Base-by-base conservation (phyloP, 2,329 filamentous ascomycete species). In the Fusarium devonianum region DNA sequence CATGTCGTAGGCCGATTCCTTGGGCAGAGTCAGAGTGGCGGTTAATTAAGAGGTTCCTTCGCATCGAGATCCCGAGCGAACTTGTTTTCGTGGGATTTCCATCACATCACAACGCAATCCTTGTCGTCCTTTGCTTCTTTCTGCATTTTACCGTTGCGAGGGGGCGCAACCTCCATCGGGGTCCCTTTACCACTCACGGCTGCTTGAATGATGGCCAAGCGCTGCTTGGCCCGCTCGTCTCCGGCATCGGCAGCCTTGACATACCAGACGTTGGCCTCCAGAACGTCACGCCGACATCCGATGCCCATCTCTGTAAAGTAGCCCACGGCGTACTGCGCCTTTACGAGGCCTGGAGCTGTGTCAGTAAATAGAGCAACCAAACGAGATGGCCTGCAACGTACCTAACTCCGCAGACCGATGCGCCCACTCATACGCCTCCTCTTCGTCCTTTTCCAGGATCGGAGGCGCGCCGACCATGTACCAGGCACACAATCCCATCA, bases 271-370 rank as follows among this genome's bases (percentile, higher is more conserved):
- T 99, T 99, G 62, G 94, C 93, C 71, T 97, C 92, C 32, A 99
- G 82, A n/a, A 93, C 86, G 70, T 99, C 94, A 37, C 91, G 86
- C 26, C 92, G 89, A 71, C 92, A 97, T 38, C 94, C 94, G 63
- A 99, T 97, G 56, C 94, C 94, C 90, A 95, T 96, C 71, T 99
- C 94, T 5, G 92, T 97, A 70, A 99, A 99, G 73, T 97, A 97
- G 33, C 92, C 94, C 16, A 96, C 85, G 0, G 94, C 91, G 65
- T 97, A 99, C 70, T 97, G 86, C n/a, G 94, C 94, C 63, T 85
- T 85, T 56, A 82, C 79, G 52, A 78, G 82, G 38, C 84, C 88
- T 90, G 58, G 2, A 18, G 6, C 16, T 9, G 23, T 10, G 19
- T 67, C 50, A 59, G 58, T 38, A 36, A 57, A 10, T 22, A 19